Conservation (phyloP, 1,284 basidiomycete genomes). For the Ceratobasidium sp. region DNA sequence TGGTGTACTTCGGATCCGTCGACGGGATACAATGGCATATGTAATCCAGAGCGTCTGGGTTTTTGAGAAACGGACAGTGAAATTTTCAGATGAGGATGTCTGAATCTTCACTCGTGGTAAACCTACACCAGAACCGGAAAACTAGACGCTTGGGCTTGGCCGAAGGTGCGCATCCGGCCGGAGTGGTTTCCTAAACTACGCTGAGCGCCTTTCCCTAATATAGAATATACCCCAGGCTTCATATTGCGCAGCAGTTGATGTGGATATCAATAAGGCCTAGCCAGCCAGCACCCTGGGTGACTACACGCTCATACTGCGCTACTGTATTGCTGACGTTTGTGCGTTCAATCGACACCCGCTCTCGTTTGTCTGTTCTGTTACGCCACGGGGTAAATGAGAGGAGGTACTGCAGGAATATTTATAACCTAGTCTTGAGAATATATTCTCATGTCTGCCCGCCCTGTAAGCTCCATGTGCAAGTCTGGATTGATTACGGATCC, state of each 20-base stretch:
- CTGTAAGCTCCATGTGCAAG: too few relatives aligned
- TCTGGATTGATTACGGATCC: too few relatives aligned
- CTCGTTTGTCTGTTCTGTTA: background rate
- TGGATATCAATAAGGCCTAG: constrained; percentile 6
- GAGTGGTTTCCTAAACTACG: too few relatives aligned
- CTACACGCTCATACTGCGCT: background rate
- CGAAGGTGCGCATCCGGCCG: background rate
- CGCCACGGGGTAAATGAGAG: background rate
- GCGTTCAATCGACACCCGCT: background rate
- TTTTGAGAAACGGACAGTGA: background rate
- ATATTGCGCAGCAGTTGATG: constrained; percentile 16
- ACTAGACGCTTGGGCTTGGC: constrained; percentile 11
- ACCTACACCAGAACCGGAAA: constrained; percentile 53
- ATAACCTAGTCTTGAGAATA: background rate
- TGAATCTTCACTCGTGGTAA: too few relatives aligned
- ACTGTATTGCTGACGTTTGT: background rate
- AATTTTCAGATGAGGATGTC: constrained; percentile 47
- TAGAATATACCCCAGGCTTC: constrained; percentile 7
- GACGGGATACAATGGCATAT: too few relatives aligned
- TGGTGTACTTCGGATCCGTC: too few relatives aligned
- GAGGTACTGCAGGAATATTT: background rate
- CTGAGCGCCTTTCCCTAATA: background rate
- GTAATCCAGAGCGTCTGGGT: too few relatives aligned
- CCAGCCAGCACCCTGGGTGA: background rate
- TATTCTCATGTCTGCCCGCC: too few relatives aligned